phyloP scores from a whole-genome alignment of 768 basidiomycete species.

The Harrya chromipes region DNA sequence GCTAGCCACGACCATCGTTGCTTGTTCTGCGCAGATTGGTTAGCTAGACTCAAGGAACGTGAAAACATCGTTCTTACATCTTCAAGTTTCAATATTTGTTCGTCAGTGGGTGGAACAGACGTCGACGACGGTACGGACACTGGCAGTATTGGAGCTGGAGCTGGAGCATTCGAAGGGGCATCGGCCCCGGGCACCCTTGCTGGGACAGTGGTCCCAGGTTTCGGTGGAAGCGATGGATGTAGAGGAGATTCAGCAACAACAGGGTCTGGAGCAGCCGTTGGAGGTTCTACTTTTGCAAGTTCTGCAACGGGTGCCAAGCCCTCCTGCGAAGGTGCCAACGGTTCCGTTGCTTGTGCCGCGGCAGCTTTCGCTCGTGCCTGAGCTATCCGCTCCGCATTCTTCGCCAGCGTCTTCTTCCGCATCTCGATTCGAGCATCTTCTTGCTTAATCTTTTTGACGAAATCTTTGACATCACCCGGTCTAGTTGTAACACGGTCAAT shows the following conservation, averaged over 20 bases:
- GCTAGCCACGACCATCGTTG: slow-evolving; percentile 79
- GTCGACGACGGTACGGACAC: slow-evolving; percentile 11
- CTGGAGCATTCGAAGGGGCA: slow-evolving; percentile 26
- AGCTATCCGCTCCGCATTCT: slow-evolving; percentile 36
- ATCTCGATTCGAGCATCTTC: slow-evolving; percentile 62
- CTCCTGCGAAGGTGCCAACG: slow-evolving; percentile 17
- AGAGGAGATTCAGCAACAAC: slow-evolving; percentile 41
- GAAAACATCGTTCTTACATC: slow-evolving; percentile 43
- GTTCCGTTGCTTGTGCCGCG: slow-evolving; percentile 27
- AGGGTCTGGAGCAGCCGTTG: slow-evolving; percentile 3
- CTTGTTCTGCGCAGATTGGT: slow-evolving; percentile 54
- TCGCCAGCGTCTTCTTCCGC: slow-evolving; percentile 40
- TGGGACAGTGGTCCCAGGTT: slow-evolving; percentile 49
- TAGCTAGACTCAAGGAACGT: slow-evolving; percentile 8
- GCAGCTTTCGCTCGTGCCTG: slow-evolving; percentile 44
- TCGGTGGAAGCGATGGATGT: slow-evolving; percentile 71
- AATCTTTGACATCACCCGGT: slow-evolving; percentile 71
- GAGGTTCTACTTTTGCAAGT: slow-evolving; percentile 20
- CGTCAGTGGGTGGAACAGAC: slow-evolving; percentile 38
- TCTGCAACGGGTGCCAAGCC: slow-evolving; percentile 9
- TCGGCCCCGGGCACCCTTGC: slow-evolving; percentile 31
- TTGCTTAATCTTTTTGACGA: slow-evolving; percentile 64
- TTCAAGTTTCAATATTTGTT: slow-evolving; percentile 56
- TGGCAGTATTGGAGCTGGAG: slow-evolving; percentile 7
- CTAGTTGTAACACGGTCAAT: slow-evolving; percentile 34